Percentiles rank a stretch among this genome's conserved stretches.
phyloP scores from a whole-genome alignment of 768 basidiomycete genomes.

The Daedalea quercina region DNA sequence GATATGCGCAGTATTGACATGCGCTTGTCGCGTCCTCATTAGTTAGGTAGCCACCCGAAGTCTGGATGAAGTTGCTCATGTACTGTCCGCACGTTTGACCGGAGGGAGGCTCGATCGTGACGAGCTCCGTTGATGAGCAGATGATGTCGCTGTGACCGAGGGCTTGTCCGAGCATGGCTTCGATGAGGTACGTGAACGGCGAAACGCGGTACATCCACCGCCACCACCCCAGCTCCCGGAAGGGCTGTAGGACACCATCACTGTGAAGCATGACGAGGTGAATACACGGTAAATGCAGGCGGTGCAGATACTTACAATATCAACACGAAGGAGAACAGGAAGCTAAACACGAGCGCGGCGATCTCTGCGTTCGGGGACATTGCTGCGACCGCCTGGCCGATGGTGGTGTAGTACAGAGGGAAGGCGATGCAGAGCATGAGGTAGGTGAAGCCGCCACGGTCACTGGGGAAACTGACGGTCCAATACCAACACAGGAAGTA shows the following conservation, averaged over 20 bases:
- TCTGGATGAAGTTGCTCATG: slow-evolving; percentile 33
- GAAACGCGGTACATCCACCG: slow-evolving; percentile 33
- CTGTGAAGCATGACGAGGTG: slow-evolving; percentile 17
- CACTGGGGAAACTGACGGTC: slow-evolving; percentile 33
- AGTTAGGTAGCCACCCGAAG: slow-evolving; percentile 39
- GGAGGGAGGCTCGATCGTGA: slow-evolving; percentile 40
- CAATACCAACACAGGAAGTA: slow-evolving; percentile 46
- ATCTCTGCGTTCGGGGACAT: slow-evolving; percentile 35
- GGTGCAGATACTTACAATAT: slow-evolving; percentile 27
- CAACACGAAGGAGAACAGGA: slow-evolving; percentile 34
- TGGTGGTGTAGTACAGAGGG: slow-evolving; percentile 38
- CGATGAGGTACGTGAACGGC: slow-evolving; percentile 33
- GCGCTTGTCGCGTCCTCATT: slow-evolving; percentile 29
- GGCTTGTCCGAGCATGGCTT: slow-evolving; percentile 35
- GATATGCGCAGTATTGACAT: slow-evolving; percentile 50
- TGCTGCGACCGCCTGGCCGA: slow-evolving; percentile 34
- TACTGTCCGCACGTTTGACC: slow-evolving; percentile 43
- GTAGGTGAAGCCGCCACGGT: slow-evolving; percentile 35
- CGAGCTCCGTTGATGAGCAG: slow-evolving; percentile 56
- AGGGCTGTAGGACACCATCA: slow-evolving; percentile 44
- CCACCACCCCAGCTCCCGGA: slow-evolving; percentile 38
- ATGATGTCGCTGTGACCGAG: slow-evolving; percentile 41
- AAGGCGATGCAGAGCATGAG: slow-evolving; percentile 30
- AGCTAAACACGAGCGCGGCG: slow-evolving; percentile 32
- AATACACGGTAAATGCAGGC: neutral